Conservation (phyloP, 805 yeast genomes). For the Schwanniomyces occidentalis region DNA sequence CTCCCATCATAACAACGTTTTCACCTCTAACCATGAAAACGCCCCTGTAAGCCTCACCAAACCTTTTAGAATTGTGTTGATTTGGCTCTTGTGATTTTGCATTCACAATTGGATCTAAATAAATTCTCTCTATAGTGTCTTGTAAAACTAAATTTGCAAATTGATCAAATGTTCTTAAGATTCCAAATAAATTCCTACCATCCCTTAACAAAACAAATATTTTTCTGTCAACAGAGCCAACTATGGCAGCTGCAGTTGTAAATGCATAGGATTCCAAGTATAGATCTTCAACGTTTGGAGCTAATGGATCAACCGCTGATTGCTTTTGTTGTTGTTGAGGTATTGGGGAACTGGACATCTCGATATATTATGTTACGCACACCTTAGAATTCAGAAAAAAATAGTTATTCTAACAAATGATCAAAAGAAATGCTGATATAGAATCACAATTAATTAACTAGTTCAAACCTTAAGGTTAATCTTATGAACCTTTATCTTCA, state of each 20-base stretch:
- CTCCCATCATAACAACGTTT: conserved; percentile 91
- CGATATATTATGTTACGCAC: too few species aligned
- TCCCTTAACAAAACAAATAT: conserved; percentile 86
- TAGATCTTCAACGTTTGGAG: conserved; percentile 50
- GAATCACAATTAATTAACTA: too few species aligned
- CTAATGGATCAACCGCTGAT: conserved; percentile 13
- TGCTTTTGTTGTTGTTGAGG: conserved; percentile 10
- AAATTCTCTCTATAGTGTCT: conserved; percentile 84
- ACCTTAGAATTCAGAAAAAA: too few species aligned
- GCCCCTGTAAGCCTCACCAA: conserved; percentile 78
- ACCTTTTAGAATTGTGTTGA: conserved; percentile 36
- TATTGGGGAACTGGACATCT: conserved; percentile 9
- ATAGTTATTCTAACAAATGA: too few species aligned
- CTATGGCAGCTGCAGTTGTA: conserved; percentile 88
- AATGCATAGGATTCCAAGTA: conserved; percentile 79
- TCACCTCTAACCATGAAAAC: conserved; percentile 93
- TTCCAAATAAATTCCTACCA: conserved; percentile 85
- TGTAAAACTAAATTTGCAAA: conserved; percentile 91
- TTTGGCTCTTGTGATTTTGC: conserved; percentile 26
- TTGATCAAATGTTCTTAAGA: conserved; percentile 92
- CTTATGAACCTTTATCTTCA: too few species aligned
- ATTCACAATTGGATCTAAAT: conserved; percentile 42
- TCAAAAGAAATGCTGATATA: too few species aligned
- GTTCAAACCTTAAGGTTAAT: too few species aligned
- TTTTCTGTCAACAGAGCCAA: conserved; percentile 80